Base-by-base conservation (phyloP, 2,329 filamentous ascomycete genomes). In the Claviceps purpurea region DNA sequence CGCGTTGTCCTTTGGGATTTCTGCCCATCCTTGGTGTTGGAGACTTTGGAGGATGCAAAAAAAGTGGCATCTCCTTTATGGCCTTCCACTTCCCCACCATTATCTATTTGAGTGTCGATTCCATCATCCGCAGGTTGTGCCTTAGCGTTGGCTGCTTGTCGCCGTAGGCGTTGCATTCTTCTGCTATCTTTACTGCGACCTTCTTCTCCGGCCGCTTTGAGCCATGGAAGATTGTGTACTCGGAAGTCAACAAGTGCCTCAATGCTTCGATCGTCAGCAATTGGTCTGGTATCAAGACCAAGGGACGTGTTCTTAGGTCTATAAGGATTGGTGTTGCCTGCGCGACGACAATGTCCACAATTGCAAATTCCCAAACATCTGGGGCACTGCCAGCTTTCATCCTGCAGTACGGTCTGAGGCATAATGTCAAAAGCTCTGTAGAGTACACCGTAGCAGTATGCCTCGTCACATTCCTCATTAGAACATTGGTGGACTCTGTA, bases 361-460 rank as follows among this genome's bases (percentile, higher is more conserved):
- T 90, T 94, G 73, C 93, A 98, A 40, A 91, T 87, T 18, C 83
- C 82, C 22, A 79, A 73, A 64, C 93, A 98, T 61, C 84, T 88
- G 0, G 93, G 93, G 58, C 93, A 98, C 61, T 85, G 79, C 91
- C 93, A 98, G 47, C 82, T 74, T 57, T 83, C 79, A 56, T 87
- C 77, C 62, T 94, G 83, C 77, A 96, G 84, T 1, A 90, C 80
- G 20, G 81, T 74, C 60, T 91, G 81, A 0, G 93, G 93, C 78
- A 89, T 85, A 64, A 89, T 79, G 64, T 97, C 91, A 62, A 95
- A 95, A 0, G 88, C 90, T 52, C 93, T 78, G 68, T 89, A 97
- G 1, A 98, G 74, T 16, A 85, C 85, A n/a, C 91, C 91, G 62
- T 94, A 98, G 65, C 93, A 97, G 64, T 94, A 98, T 0, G 79